phyloP scores from a whole-genome alignment of 2,329 filamentous ascomycete genomes.

The Fusarium sp. region DNA sequence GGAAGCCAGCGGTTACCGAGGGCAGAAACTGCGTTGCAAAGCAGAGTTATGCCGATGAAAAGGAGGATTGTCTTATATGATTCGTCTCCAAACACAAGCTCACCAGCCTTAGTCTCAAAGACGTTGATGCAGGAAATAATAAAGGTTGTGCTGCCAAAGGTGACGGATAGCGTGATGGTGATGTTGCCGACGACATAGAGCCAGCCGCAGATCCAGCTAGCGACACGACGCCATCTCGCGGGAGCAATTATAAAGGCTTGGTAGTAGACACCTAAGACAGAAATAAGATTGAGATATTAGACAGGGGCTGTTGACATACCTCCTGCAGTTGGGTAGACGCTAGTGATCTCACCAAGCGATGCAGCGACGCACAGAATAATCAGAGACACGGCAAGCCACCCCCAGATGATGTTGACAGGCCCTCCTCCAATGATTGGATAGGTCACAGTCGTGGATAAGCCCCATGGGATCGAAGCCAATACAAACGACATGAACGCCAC shows the following conservation, averaged over 20 bases:
- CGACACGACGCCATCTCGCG: conserved; percentile 68
- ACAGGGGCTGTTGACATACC: background rate
- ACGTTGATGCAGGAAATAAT: conserved; percentile 74
- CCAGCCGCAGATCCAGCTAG: conserved; percentile 78
- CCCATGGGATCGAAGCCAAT: conserved; percentile 18
- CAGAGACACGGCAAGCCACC: conserved; percentile 18
- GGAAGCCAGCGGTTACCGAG: conserved; percentile 76
- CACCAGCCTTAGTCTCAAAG: conserved; percentile 59
- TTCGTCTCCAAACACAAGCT: conserved; percentile 67
- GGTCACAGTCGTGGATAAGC: conserved; percentile 7
- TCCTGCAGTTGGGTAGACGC: conserved; percentile 22
- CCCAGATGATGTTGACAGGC: conserved; percentile 21
- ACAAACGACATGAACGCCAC: conserved; percentile 26
- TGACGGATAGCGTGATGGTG: conserved; percentile 75
- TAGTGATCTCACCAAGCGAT: conserved; percentile 24
- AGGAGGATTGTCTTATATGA: conserved; percentile 68
- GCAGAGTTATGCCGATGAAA: conserved; percentile 75
- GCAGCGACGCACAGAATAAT: conserved; percentile 20
- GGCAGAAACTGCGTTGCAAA: conserved; percentile 73
- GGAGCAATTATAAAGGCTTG: conserved; percentile 80
- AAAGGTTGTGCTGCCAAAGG: conserved; percentile 75
- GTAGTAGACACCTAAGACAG: conserved; percentile 70
- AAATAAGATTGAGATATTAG: background rate
- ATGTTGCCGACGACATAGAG: conserved; percentile 75
- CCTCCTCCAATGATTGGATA: conserved; percentile 10